A percentile compares a stretch with the other conserved stretches of the same genome.
phyloP scores from a whole-genome alignment of 225 moss, liverwort and hornwort species.

The Anthoceros angustus region DNA sequence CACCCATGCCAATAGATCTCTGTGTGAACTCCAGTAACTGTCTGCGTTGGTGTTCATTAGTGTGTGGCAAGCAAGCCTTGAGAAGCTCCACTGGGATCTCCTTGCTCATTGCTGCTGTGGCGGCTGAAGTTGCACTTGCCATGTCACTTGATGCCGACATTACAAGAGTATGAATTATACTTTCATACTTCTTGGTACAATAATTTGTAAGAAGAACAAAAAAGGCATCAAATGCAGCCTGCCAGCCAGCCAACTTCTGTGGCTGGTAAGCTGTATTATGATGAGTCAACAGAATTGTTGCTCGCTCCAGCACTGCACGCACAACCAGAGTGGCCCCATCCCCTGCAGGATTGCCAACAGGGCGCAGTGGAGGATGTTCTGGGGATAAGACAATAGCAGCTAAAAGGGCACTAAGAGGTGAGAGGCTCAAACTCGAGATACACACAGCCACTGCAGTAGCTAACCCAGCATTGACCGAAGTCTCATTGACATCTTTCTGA shows the following conservation, averaged over 20 bases:
- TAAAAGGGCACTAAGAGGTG: conserved; percentile 63
- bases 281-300: conserved; percentile 53
- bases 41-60: conserved; percentile 89
- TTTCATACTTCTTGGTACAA: conserved; percentile 99
- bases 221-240: conserved; percentile 88
- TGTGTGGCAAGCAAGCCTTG: conserved; percentile 87
- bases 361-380: conserved; percentile 79
- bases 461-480: conserved; percentile 40
- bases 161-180: conserved; percentile 86
- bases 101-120: conserved; percentile 70
- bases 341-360: conserved; percentile 65
- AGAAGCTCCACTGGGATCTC: conserved; percentile 95
- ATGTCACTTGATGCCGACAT: conserved; percentile 75
- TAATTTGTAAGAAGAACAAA: conserved; percentile 80
- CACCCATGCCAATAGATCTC: conserved; percentile 56
- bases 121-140: conserved; percentile 54
- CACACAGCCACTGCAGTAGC: conserved; percentile 58
- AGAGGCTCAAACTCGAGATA: conserved; percentile 67
- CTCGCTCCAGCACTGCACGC: conserved; percentile 66
- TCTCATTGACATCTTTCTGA: conserved; percentile 51
- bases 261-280: conserved; percentile 40
- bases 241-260: conserved; percentile 70
- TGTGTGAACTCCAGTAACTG: conserved; percentile 70
- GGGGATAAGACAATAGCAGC: conserved; percentile 66
- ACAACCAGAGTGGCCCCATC: conserved; percentile 91